These are phyloP conservation scores for Lichtheimia ornata DNA, from an alignment of 371 early-diverging fungal genomes.

Conservation along the genomic window DNA sequence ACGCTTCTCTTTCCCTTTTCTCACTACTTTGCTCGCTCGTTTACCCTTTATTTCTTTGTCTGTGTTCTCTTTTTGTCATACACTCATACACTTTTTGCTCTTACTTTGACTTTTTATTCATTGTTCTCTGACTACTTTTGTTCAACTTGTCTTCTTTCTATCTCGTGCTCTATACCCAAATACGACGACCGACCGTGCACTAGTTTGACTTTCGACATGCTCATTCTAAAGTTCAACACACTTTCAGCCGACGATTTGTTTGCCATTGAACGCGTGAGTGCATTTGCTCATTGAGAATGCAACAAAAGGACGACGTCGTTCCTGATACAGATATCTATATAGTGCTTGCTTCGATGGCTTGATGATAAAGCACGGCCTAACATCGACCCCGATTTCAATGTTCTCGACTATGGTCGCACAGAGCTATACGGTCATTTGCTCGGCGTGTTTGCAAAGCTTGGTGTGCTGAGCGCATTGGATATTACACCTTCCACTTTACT, in stretches of 20 bases:
- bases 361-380: conserved; percentile 16
- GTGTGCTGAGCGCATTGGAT: conserved; percentile 26
- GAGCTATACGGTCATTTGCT: conserved; percentile 30
- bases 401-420: conserved; percentile 30
- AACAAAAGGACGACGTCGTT: not conserved
- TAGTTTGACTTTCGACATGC: conserved; percentile 13
- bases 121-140: no score
- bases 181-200: no score
- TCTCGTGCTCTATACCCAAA: no score
- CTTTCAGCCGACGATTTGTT: conserved; percentile 24
- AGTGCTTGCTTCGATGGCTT: conserved; percentile 30
- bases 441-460: conserved; percentile 23
- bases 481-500: conserved; percentile 61
- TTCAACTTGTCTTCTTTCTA: no score
- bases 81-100: no score
- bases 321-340: not conserved
- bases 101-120: no score
- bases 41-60: no score
- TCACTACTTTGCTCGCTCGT: no score
- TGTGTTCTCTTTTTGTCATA: no score
- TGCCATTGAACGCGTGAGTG: conserved; percentile 26
- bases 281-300: not conserved
- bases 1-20: no score
- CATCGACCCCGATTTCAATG: conserved; percentile 19
- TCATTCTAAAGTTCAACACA: conserved; percentile 28